A percentile compares a stretch with the other conserved stretches of the same genome.
Conservation (phyloP, 768 basidiomycete species). For the Trametes elegans region DNA sequence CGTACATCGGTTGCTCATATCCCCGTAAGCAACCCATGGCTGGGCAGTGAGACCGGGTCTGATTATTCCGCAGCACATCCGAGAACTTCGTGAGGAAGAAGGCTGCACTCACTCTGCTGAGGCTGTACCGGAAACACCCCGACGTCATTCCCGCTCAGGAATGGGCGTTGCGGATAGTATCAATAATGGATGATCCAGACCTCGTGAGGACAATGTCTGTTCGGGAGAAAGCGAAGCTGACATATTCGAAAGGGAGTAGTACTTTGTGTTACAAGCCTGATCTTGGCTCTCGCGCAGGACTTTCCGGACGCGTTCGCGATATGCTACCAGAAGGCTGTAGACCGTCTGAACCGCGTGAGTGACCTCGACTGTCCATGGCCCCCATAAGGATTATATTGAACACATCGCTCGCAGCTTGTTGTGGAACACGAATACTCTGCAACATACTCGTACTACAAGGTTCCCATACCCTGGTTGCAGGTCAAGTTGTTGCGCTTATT, state of each 20-base stretch:
- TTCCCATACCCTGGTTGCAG: constrained; percentile 96
- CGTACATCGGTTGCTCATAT: constrained; percentile 92
- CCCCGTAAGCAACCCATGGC: constrained; percentile 58
- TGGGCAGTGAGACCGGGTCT: background rate
- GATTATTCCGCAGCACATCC: constrained; percentile 64
- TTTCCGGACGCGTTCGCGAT: constrained; percentile 87
- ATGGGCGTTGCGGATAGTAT: constrained; percentile 93
- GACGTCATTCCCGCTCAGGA: constrained; percentile 91
- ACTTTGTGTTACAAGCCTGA: constrained; percentile 87
- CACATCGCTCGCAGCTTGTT: constrained; percentile 57
- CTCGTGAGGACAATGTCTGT: constrained; percentile 45
- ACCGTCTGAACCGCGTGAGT: constrained; percentile 77
- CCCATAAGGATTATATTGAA: background rate
- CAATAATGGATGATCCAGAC: constrained; percentile 93
- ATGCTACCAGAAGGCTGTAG: constrained; percentile 93
- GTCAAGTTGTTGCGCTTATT: constrained; percentile 90
- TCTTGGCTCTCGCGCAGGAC: constrained; percentile 94
- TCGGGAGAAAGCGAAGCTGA: background rate
- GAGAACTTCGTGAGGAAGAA: constrained; percentile 98
- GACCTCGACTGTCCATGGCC: background rate
- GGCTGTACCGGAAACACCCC: constrained; percentile 94
- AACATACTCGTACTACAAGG: constrained; percentile 96
- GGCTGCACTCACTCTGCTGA: constrained; percentile 88
- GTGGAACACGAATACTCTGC: constrained; percentile 87
- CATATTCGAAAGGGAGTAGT: constrained; percentile 76